Conservation (phyloP, 1,284 basidiomycete species). For the Moesziomyces sp. region DNA sequence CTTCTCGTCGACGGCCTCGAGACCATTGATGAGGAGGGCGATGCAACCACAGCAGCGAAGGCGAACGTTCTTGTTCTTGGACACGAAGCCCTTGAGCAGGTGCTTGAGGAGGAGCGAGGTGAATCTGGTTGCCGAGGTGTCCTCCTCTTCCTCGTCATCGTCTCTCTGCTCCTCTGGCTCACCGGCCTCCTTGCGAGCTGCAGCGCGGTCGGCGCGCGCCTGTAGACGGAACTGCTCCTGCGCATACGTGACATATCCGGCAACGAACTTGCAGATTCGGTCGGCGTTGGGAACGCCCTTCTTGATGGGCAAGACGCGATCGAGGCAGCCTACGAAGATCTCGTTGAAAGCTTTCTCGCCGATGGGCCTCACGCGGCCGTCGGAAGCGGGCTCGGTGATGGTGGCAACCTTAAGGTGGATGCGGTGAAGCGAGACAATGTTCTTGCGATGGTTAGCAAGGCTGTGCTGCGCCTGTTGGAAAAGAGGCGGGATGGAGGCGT, state of each 20-base stretch:
- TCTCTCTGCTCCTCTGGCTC: constrained; percentile 67
- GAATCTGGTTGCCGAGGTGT: constrained; percentile 80
- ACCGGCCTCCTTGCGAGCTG: constrained; percentile 14
- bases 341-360: constrained; percentile 86
- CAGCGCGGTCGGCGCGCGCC: constrained; percentile 35
- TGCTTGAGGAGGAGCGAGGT: constrained; percentile 77
- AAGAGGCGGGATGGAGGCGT: constrained; percentile 46
- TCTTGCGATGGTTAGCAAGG: constrained; percentile 89
- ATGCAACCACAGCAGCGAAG: constrained; percentile 83
- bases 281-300: constrained; percentile 85
- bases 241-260: constrained; percentile 78
- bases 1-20: constrained; percentile 76
- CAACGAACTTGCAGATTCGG: constrained; percentile 84
- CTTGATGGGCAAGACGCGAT: constrained; percentile 80
- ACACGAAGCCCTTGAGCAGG: constrained; percentile 82
- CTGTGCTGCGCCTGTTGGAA: constrained; percentile 86
- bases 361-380: constrained; percentile 54
- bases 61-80: constrained; percentile 89
- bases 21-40: constrained; percentile 57
- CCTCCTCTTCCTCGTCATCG: constrained; percentile 75
- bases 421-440: constrained; percentile 85
- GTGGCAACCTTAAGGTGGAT: constrained; percentile 77
- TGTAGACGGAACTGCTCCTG: constrained; percentile 55
- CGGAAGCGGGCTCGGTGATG: constrained; percentile 71
- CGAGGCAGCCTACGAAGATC: constrained; percentile 73